Percentiles rank a stretch among this genome's conserved stretches.
These are phyloP conservation scores for Isabelozyma rhagii DNA, from an alignment of 805 yeast species.

Conservation along the genomic window DNA sequence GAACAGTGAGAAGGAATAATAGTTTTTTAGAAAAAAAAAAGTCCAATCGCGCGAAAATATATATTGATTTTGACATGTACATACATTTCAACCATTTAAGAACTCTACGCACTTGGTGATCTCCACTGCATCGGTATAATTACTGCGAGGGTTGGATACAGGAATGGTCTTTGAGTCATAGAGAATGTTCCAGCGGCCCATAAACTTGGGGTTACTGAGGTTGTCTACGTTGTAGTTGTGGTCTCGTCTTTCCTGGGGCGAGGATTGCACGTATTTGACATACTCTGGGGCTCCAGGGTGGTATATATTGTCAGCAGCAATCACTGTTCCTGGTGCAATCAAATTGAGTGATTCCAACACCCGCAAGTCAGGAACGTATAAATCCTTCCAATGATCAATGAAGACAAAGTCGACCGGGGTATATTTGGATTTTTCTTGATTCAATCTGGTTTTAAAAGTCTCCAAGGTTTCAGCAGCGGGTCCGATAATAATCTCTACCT, in stretches of 20 bases:
- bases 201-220: conserved; percentile 20
- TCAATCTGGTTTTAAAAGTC: conserved; percentile 15
- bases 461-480: conserved; percentile 26
- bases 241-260: conserved; percentile 35
- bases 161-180: conserved; percentile 31
- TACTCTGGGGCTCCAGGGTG: conserved; percentile 40
- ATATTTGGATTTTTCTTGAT: conserved; percentile 6
- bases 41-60: not conserved
- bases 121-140: conserved; percentile 25
- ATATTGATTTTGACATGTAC: not conserved
- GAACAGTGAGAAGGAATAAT: not conserved
- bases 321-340: conserved; percentile 35
- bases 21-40: not conserved
- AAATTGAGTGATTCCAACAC: conserved; percentile 38
- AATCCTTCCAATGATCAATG: conserved; percentile 38
- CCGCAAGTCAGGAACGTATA: conserved; percentile 40
- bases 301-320: conserved; percentile 37
- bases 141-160: conserved; percentile 9
- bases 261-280: conserved; percentile 30
- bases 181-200: conserved; percentile 40
- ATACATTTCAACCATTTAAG: conserved; percentile 17
- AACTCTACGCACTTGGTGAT: conserved; percentile 28
- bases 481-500: conserved; percentile 31
- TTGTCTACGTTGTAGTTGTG: conserved; percentile 23
- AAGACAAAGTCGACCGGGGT: conserved; percentile 32